Evolutionary conservation across 2,329 filamentous ascomycete genomes (phyloP), one percentile per base, ranked within the genome.

Genomic region (Coniella vitis): DNA sequence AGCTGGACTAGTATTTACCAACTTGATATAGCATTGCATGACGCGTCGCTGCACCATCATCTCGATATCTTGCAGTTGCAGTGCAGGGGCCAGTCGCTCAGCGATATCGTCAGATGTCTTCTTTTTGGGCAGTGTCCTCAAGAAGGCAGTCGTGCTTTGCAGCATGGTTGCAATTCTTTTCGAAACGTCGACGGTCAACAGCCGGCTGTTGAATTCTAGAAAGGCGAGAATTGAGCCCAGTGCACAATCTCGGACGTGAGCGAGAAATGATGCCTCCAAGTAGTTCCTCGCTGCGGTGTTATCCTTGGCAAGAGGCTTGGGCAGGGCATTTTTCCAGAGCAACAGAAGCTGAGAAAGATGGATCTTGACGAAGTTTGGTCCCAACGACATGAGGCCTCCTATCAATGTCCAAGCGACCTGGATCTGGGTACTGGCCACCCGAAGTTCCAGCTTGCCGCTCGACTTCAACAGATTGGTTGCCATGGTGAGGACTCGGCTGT

Each of bases 371-470:
- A 98, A 98, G 65, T 95, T 97, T 4, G 93, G 91, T 0, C 93
- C 93, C 1, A 98, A 76, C 1, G 90, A 90, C 91, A 97, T 97
- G 47, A 98, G 71, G 0, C 94, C 93, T 34, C 94, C 93, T 40
- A 98, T 95, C 49, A 98, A 72, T 41, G 95, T 94, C 91, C 93
- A 98, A 4, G 93, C 93, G 2, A 98, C 90, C 63, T 98, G 93
- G 20, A 98, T 90, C 62, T 98, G 93, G 1, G 90, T 95, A 59
- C 88, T 88, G 7, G 93, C 95, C 32, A 93, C 83, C 22, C 91
- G 83, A 46, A 98, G 73, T 63, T 98, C 91, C 1, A 89, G 93
- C 61, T 89, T 88, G 39, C 90, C 84, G 63, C 90, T 96, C 0
- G 86, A 90, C 66, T 98, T 98, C 35, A 98, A 76, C 22, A 98